A percentile compares a stretch with the other conserved stretches of the same genome.
Evolutionary conservation across 164 flowering plant species (phyloP).

Genomic region (Macadamia integrifolia): DNA sequence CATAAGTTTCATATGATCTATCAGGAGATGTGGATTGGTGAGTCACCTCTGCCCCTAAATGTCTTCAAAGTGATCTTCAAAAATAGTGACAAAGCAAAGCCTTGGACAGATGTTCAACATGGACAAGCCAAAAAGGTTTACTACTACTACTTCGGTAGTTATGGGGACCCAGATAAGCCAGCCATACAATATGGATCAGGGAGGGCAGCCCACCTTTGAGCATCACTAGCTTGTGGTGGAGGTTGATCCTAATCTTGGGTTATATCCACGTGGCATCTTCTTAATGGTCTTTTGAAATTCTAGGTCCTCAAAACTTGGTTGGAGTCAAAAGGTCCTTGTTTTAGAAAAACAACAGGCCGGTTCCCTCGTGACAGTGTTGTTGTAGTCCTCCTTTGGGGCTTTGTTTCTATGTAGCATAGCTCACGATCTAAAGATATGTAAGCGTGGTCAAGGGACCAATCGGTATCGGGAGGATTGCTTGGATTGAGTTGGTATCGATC

Average conservation of each 20-base stretch:
- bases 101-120: neutral
- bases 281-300: neutral
- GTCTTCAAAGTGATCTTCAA: neutral
- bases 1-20: neutral
- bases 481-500: too few relatives aligned
- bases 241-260: constrained; percentile 2
- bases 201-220: neutral
- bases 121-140: neutral
- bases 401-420: too few relatives aligned
- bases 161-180: neutral
- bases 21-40: neutral
- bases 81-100: neutral
- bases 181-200: neutral
- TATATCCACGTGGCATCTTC: neutral
- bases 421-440: too few relatives aligned
- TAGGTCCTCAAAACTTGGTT: neutral
- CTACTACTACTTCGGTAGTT: too few relatives aligned
- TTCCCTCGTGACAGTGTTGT: neutral
- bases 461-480: too few relatives aligned
- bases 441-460: too few relatives aligned
- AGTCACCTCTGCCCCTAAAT: neutral
- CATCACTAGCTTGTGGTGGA: constrained; percentile 1
- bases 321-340: neutral
- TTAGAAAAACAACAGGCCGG: neutral
- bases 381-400: too few relatives aligned